Conservation (phyloP, 768 basidiomycete species). For the Albatrellus ellisii region DNA sequence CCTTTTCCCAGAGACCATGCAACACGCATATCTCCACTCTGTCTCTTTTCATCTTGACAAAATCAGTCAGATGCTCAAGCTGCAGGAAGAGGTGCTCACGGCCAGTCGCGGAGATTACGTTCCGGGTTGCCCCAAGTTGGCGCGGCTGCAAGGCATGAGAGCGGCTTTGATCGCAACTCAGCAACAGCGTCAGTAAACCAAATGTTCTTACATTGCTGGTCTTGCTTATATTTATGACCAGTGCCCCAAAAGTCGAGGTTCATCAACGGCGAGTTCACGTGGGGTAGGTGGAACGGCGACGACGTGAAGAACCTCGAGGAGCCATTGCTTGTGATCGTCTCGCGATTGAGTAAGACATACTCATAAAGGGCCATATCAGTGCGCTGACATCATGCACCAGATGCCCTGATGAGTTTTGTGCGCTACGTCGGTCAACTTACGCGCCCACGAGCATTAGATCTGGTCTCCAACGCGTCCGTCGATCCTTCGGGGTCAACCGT, state of each 20-base stretch:
- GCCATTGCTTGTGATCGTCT: slow-evolving; percentile 23
- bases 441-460: slow-evolving; percentile 1
- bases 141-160: slow-evolving; percentile 14
- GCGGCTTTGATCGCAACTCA: slow-evolving; percentile 16
- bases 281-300: slow-evolving; percentile 32
- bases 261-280: slow-evolving; percentile 30
- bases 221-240: slow-evolving; percentile 8
- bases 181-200: slow-evolving; percentile 18
- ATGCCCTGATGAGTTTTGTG: slow-evolving; percentile 22
- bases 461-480: too few species aligned
- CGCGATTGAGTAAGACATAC: slow-evolving; percentile 22
- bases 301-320: slow-evolving; percentile 25
- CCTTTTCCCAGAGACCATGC: slow-evolving; percentile 40
- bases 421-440: slow-evolving; percentile 17
- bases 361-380: background rate
- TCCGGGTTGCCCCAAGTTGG: slow-evolving; percentile 13
- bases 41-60: slow-evolving; percentile 20
- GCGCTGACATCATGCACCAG: slow-evolving; percentile 14
- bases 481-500: too few species aligned
- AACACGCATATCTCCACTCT: slow-evolving; percentile 25
- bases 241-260: slow-evolving; percentile 23
- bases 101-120: slow-evolving; percentile 14
- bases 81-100: slow-evolving; percentile 22
- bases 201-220: background rate
- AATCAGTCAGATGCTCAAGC: slow-evolving; percentile 18